Evolutionary conservation across 2,329 filamentous ascomycete species (phyloP).

Genomic region (Aspergillus unguis): DNA sequence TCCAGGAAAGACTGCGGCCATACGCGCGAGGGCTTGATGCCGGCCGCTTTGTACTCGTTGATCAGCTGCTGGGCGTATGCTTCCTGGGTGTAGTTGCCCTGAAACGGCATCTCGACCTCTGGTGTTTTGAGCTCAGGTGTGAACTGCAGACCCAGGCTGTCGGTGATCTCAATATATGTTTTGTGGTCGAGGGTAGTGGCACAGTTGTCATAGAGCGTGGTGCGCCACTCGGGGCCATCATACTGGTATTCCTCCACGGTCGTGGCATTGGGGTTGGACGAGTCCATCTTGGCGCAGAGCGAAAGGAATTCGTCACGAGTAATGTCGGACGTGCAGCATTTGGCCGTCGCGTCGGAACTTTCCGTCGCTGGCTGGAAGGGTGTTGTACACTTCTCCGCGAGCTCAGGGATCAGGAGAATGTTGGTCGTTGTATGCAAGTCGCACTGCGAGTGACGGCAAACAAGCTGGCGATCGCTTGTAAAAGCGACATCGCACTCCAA

Average conservation of each 20-base stretch:
- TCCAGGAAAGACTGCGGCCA: slow-evolving; percentile 21
- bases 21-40: slow-evolving; percentile 18
- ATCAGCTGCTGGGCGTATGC: slow-evolving; percentile 21
- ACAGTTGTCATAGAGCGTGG: slow-evolving; percentile 17
- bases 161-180: slow-evolving; percentile 18
- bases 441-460: slow-evolving; percentile 22
- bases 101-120: slow-evolving; percentile 17
- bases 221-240: slow-evolving; percentile 18
- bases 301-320: slow-evolving; percentile 19
- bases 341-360: slow-evolving; percentile 9
- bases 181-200: slow-evolving; percentile 17
- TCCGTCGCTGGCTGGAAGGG: slow-evolving; percentile 18
- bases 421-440: slow-evolving; percentile 22
- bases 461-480: slow-evolving; percentile 18
- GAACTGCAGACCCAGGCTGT: slow-evolving; percentile 19
- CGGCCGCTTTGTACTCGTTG: slow-evolving; percentile 18
- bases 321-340: slow-evolving; percentile 22
- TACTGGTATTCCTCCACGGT: slow-evolving; percentile 21
- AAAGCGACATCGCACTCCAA: slow-evolving; percentile 21
- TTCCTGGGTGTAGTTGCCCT: slow-evolving; percentile 19
- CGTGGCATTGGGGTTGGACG: slow-evolving; percentile 15
- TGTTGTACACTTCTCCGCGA: slow-evolving; percentile 18
- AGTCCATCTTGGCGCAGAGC: slow-evolving; percentile 22
- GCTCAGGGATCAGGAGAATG: slow-evolving; percentile 19
- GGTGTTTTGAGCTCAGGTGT: slow-evolving; percentile 20